Percentiles rank a stretch among this genome's conserved stretches.
These are phyloP conservation scores for Teunomyces kruisii DNA, from an alignment of 805 yeast genomes.

Conservation along the genomic window DNA sequence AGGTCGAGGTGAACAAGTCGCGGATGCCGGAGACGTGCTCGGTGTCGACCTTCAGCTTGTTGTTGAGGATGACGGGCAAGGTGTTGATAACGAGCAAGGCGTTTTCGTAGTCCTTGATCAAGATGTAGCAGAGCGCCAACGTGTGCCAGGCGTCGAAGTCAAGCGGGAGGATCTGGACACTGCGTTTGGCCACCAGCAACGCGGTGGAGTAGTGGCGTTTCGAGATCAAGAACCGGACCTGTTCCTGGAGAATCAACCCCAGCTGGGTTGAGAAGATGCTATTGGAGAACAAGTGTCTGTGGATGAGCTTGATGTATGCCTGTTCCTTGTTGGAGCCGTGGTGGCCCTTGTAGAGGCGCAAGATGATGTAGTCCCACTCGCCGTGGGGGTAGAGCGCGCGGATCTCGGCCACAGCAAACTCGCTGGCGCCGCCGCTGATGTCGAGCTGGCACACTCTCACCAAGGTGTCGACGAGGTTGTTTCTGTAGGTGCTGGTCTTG, in stretches of 20 bases:
- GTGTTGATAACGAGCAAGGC: constrained; percentile 73
- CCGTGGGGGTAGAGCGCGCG: constrained; percentile 8
- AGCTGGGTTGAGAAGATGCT: constrained; percentile 42
- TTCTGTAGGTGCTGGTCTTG: constrained; percentile 40
- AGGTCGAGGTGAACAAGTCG: constrained; percentile 25
- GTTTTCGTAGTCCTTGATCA: constrained; percentile 50
- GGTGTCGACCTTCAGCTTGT: constrained; percentile 10
- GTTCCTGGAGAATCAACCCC: constrained; percentile 58
- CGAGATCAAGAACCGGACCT: constrained; percentile 59
- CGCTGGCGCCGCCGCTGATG: constrained; percentile 27
- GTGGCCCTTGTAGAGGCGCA: constrained; percentile 24
- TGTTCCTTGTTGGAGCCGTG: constrained; percentile 21
- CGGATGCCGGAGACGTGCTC: constrained; percentile 22
- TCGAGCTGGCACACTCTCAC: constrained; percentile 42
- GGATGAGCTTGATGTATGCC: constrained; percentile 23
- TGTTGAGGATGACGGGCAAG: constrained; percentile 53
- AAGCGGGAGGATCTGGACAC: constrained; percentile 69
- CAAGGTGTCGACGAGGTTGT: constrained; percentile 54
- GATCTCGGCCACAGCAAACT: constrained; percentile 39
- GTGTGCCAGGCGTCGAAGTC: constrained; percentile 74
- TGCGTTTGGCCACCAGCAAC: constrained; percentile 52
- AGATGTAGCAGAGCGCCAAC: constrained; percentile 59
- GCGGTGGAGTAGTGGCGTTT: constrained; percentile 60
- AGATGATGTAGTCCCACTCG: constrained; percentile 24
- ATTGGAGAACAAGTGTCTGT: constrained; percentile 12